Evolutionary conservation across 139 green algal genomes (phyloP), one percentile per base, ranked within the genome.

Genomic region (Chlamydomonas applanata): DNA sequence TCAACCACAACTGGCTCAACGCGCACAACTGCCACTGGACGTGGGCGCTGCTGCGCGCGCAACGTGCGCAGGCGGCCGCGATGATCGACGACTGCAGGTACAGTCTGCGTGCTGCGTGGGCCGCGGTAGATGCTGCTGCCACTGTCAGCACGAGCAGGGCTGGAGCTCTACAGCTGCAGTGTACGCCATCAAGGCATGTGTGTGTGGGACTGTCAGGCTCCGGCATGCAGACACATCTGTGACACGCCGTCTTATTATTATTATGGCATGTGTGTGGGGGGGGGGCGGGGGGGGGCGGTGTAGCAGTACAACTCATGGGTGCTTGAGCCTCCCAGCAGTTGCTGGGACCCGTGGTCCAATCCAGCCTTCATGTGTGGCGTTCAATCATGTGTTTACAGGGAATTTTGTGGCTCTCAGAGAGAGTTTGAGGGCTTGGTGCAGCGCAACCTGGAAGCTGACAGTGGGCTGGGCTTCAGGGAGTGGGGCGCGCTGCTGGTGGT

Each of bases 1-100:
- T 96, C 75, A 97, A 97, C 81, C 90, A 96, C 84, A 97, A 77
- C 62, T 74, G 62, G 81, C 35, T 91, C 22, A 93, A 94, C 61
- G 72, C 69, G 3, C 78, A 90, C 79, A 92, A 88, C 61, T n/a
- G 80, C 4, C 80, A 88, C 75, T 93, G 84, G 82, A 71, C 36
- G 19, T 88, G 73, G 81, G 73, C 53, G 36, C 75, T 92, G 70
- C 79, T 94, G 75, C 54, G 46, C 14, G 29, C 29, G 32, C 79
- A 92, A 35, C 62, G 78, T 9, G 14, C n/a, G 32, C 70, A 80
- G 46, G 91, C 91, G 0, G 81, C 72, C 32, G 75, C 52, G 14
- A 68, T 68, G 0, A 91, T 96, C 16, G 80, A 90, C 24, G 91
- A 96, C 66, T 91, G 87, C 83, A 83, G 87, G 77, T 88, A n/a